phyloP scores from a whole-genome alignment of 441 rosid genomes.

The Aleurites moluccanus region DNA sequence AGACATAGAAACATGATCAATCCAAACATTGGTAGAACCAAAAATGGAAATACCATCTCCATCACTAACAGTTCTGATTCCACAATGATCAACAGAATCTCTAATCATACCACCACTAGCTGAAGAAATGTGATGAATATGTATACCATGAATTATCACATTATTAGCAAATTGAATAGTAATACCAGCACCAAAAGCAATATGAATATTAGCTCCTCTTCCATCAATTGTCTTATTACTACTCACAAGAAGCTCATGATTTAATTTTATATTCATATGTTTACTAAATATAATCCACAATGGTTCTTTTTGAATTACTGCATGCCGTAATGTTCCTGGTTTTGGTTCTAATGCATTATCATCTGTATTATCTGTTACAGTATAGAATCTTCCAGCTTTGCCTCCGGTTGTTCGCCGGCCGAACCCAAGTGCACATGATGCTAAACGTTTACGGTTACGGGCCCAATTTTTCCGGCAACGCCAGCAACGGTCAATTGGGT shows the following conservation, averaged over 20 bases:
- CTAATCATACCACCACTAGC: conserved; percentile 54
- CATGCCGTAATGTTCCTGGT: conserved; percentile 86
- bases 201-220: conserved; percentile 56
- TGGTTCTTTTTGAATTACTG: conserved; percentile 73
- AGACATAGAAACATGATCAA: conserved; percentile 82
- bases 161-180: conserved; percentile 54
- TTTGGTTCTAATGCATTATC: conserved; percentile 54
- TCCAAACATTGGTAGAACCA: conserved; percentile 63
- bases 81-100: conserved; percentile 51
- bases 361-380: conserved; percentile 70
- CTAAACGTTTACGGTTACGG: conserved; percentile 49
- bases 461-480: conserved; percentile 59
- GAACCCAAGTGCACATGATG: conserved; percentile 80
- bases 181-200: conserved; percentile 65
- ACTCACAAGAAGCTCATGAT: conserved; percentile 59
- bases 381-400: conserved; percentile 58
- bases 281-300: conserved; percentile 79
- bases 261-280: conserved; percentile 68
- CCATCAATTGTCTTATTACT: conserved; percentile 75
- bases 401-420: conserved; percentile 82
- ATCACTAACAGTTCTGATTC: conserved; percentile 56
- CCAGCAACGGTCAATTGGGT: conserved; percentile 71
- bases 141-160: conserved; percentile 62
- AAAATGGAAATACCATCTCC: conserved; percentile 78
- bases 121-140: conserved; percentile 41